Evolutionary conservation across 805 yeast species (phyloP), one percentile per base, ranked within the genome.

Genomic region (Hanseniaspora hatyaiensis): DNA sequence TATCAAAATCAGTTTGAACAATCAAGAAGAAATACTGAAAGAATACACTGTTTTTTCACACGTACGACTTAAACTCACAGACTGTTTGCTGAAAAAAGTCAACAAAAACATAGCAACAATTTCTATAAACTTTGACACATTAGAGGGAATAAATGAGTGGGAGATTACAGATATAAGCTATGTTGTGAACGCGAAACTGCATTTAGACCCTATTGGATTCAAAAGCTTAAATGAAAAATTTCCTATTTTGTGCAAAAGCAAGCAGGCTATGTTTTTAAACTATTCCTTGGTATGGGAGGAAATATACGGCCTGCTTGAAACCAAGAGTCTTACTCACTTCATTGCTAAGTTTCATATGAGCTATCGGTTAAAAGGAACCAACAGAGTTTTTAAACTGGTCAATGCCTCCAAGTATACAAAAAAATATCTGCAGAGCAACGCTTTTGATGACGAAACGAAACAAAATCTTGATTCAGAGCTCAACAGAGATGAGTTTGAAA

Each of bases 31-130:
- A 13, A 16, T 16, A 26, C 20, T 23, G 26, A 16, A 37, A 16
- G n/a, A 37, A 2, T 37, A 37, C 16, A 18, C n/a, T 6, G 18
- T 37, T 11, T n/a, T 9, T 18, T 45, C 49, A 3, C 40, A 13
- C 19, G 31, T 45, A n/a, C 34, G 34, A 28, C 19, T 45, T 12
- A 29, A 31, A 18, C 12, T 32, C 8, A 37, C 41, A 13, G 49
- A 45, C 19, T 34, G 40, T 37, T 37, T 45, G 12, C 16, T 45
- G 22, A 45, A 45, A 22, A 36, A 37, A 24, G n/a, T 45, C n/a
- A 18, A 13, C 22, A 45, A 37, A 20, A 45, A 45, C 11, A 24
- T 45, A 8, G 26, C 26, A 6, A 45, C 20, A 4, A 13, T 45
- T 1, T 18, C 30, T n/a, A 20, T 45, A 24, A 22, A 22, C 3